These are phyloP conservation scores for Aspergillus campestris DNA, from an alignment of 495 filamentous ascomycete species.

Conservation along the genomic window DNA sequence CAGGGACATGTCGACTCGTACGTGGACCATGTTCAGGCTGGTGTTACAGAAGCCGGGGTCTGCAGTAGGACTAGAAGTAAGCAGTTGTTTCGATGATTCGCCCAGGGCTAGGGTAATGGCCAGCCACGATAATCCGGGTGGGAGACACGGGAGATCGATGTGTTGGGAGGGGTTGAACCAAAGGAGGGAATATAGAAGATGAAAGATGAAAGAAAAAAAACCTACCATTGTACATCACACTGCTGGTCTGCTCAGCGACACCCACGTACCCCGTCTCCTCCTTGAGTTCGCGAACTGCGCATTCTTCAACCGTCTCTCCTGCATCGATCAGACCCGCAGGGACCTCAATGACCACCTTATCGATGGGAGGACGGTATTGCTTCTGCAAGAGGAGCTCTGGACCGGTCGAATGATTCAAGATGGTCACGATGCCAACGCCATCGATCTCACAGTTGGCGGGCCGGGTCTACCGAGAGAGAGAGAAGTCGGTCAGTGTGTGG, in stretches of 20 bases:
- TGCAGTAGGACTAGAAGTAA: constrained; percentile 9
- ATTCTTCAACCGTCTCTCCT: constrained; percentile 66
- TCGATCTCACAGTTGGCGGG: constrained; percentile 65
- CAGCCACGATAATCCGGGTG: no score
- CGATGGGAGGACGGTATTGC: constrained; percentile 79
- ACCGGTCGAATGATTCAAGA: constrained; percentile 63
- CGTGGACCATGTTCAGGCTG: constrained; percentile 75
- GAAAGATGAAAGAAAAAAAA: background rate
- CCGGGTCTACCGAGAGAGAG: constrained; percentile 41
- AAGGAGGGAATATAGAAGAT: background rate
- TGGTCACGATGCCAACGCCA: constrained; percentile 83
- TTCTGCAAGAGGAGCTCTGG: constrained; percentile 77
- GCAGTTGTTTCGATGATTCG: no score
- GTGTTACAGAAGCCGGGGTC: constrained; percentile 82
- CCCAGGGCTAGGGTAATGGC: no score
- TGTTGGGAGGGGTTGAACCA: no score
- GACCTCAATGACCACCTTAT: constrained; percentile 71
- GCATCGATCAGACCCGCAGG: constrained; percentile 83
- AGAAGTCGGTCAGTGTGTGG: background rate
- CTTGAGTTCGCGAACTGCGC: constrained; percentile 79
- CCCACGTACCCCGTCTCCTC: constrained; percentile 93
- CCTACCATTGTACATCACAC: constrained; percentile 79
- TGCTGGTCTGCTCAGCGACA: constrained; percentile 54
- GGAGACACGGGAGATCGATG: no score
- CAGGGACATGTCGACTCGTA: constrained; percentile 64